Percentiles rank a stretch among this genome's conserved stretches.
Evolutionary conservation across 1,284 basidiomycete genomes (phyloP).

Genomic region (Ceratobasidium sp.): DNA sequence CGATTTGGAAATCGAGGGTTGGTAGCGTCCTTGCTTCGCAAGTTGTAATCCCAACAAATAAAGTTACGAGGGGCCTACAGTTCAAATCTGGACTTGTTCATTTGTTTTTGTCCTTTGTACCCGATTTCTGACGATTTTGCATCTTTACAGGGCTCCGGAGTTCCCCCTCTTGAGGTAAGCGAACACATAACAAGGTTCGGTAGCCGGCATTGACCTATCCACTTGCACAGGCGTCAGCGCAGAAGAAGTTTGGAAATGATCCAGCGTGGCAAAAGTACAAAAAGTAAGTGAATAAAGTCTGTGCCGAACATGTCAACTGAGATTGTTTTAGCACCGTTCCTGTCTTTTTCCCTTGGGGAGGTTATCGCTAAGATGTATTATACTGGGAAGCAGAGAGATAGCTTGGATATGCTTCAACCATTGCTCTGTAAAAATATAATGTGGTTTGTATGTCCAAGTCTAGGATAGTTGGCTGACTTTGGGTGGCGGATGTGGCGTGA

Average conservation of each 20-base stretch:
- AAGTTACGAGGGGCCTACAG: background rate
- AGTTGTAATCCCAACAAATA: background rate
- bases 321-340: conserved; percentile 47
- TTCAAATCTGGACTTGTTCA: background rate
- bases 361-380: conserved; percentile 4
- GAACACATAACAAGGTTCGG: background rate
- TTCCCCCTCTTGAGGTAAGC: conserved; percentile 68
- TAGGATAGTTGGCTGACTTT: too few species aligned
- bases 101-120: background rate
- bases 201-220: too few species aligned
- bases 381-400: too few species aligned
- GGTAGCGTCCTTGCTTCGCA: conserved; percentile 3
- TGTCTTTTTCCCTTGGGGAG: conserved; percentile 54
- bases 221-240: conserved; percentile 55
- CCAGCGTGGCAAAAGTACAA: conserved; percentile 74
- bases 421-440: too few species aligned
- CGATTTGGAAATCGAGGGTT: background rate
- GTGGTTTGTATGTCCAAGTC: too few species aligned
- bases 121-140: conserved; percentile 38
- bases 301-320: conserved; percentile 4
- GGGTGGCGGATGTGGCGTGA: background rate
- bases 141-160: conserved; percentile 61
- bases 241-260: conserved; percentile 72
- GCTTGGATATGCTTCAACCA: too few species aligned
- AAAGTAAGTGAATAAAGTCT: conserved; percentile 51